phyloP scores from a whole-genome alignment of 148 eudicot species.

The Vaccinium vitisidaea region DNA sequence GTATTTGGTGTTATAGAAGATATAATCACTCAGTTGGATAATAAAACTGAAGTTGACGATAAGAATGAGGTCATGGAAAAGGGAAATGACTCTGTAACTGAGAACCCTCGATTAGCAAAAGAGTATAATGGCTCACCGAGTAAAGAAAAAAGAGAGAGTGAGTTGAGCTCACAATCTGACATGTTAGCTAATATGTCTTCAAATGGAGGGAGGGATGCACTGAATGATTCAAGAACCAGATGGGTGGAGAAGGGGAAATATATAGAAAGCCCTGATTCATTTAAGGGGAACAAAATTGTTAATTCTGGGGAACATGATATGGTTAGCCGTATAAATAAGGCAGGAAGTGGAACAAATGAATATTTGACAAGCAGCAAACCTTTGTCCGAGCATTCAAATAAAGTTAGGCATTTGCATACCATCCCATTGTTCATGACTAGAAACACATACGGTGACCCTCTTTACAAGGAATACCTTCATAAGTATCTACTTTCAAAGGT shows the following conservation, averaged over 20 bases:
- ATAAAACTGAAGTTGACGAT: slow-evolving; percentile 21
- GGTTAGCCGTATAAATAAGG: slow-evolving; percentile 14
- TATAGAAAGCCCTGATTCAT: slow-evolving; percentile 19
- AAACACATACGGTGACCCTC: slow-evolving; percentile 37
- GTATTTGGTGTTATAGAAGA: slow-evolving; percentile 85
- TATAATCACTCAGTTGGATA: slow-evolving; percentile 73
- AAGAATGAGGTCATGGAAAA: slow-evolving; percentile 25
- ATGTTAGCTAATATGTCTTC: slow-evolving; percentile 20
- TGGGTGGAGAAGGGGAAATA: slow-evolving; percentile 26
- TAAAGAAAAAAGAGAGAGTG: slow-evolving; percentile 26
- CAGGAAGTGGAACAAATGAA: slow-evolving; percentile 16
- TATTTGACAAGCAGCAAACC: slow-evolving; percentile 21
- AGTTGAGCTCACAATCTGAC: slow-evolving; percentile 13
- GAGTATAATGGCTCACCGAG: slow-evolving; percentile 24
- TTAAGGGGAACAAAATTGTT: slow-evolving; percentile 19
- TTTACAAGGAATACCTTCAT: slow-evolving; percentile 48
- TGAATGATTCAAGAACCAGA: slow-evolving; percentile 43
- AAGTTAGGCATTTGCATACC: slow-evolving; percentile 18
- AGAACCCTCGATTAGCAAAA: slow-evolving; percentile 19
- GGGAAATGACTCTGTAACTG: slow-evolving; percentile 20
- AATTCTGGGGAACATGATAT: slow-evolving; percentile 12
- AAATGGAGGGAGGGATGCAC: slow-evolving; percentile 29
- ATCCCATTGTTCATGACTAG: slow-evolving; percentile 28
- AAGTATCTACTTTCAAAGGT: slow-evolving; percentile 48
- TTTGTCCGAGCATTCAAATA: slow-evolving; percentile 20